Evolutionary conservation across 1,284 basidiomycete genomes (phyloP), one percentile per base, ranked within the genome.

Genomic region (Rhodofomes roseus): DNA sequence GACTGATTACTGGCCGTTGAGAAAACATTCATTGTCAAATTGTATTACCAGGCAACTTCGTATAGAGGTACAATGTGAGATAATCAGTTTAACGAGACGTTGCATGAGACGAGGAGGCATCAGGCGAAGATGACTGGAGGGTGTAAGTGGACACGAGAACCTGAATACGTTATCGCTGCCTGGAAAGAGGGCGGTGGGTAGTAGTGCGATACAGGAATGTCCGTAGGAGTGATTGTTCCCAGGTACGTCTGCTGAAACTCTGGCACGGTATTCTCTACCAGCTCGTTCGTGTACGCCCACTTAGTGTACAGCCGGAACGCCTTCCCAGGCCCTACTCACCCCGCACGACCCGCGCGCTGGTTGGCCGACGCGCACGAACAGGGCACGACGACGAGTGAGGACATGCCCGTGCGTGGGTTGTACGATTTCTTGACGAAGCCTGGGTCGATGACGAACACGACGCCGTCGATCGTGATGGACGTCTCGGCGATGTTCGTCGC

Each of bases 401-500:
- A 94, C 96, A 98, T 98, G 20, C 96, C 95, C 41, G 95, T 96
- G 66, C 95, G 84, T 1, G 96, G 96, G 73, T 98, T 98, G 73
- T 95, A 98, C 51, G 94, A 91, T 73, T 98, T 98, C 71, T 98
- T 95, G 77, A 98, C 98, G 69, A 97, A 97, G 1, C 96, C 96
- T 2, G 96, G 95, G 72, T 98, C 96, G 65, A 98, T 97, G 50
- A 98, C 96, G 72, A 96, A 98, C 3, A 98, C 95, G 5, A 98
- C 95, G 29, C 96, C 96, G 62, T 98, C 95, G 66, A 98, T 98
- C 1, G 96, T 98, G 70, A 98, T 97, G 7, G 93, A 96, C 1
- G 96, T 98, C 75, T 98, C 96, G 25, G 97, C 97, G 65, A 99
- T 99, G 73, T 99, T 99, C 29, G 97, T 99, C 1, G 97, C 97